Conservation (phyloP, 257 asterid genomes). For the Plectranthus barbatus region DNA sequence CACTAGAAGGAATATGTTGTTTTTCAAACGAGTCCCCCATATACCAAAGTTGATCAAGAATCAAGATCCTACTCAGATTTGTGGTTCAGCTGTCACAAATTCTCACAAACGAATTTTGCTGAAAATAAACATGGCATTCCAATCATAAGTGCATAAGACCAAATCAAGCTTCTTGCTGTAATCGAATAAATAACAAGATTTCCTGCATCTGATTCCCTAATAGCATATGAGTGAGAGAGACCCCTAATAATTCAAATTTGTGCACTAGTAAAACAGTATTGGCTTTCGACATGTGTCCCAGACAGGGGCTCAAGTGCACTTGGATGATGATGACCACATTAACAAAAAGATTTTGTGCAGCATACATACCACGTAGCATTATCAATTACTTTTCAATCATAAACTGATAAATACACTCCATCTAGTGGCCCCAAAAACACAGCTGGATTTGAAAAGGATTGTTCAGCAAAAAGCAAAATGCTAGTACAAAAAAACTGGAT, state of each 20-base stretch:
- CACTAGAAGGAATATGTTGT: conserved; percentile 25
- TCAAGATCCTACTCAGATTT: conserved; percentile 22
- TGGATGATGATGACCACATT: background rate
- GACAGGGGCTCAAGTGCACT: background rate
- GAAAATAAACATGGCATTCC: conserved; percentile 2
- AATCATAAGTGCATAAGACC: conserved; percentile 1
- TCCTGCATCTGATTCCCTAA: background rate
- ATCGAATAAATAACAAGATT: conserved; percentile 8
- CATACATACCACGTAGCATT: background rate
- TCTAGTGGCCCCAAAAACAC: conserved; percentile 3
- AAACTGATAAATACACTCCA: conserved; percentile 1
- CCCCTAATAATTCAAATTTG: conserved; percentile 8
- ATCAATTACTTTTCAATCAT: background rate
- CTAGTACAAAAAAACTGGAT: background rate
- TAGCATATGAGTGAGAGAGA: background rate
- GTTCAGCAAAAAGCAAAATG: background rate
- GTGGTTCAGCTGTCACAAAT: conserved; percentile 18
- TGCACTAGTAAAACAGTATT: background rate
- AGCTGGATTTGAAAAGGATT: conserved; percentile 1
- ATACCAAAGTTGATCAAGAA: conserved; percentile 29
- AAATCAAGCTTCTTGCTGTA: background rate
- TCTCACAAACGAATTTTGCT: background rate
- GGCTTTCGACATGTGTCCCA: conserved; percentile 4
- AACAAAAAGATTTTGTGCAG: background rate
- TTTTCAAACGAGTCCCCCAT: conserved; percentile 15